Base-by-base conservation (phyloP, 768 basidiomycete genomes). In the Lentinula aciculospora region DNA sequence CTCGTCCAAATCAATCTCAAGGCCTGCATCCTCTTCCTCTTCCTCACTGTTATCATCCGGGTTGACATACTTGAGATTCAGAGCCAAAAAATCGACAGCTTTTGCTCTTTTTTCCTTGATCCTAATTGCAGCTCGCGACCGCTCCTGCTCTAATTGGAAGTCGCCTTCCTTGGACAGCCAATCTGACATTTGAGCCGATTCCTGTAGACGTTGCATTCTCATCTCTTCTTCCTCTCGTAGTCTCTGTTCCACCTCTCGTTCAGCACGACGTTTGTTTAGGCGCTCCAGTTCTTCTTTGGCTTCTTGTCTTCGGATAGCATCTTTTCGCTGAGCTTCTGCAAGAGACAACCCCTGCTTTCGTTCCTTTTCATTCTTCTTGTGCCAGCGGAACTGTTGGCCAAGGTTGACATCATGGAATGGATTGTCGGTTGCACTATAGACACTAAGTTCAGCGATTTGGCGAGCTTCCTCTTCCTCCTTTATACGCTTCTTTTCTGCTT, bases 371-470 rank as follows among this genome's bases (percentile, higher is more conserved):
- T 85, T 83, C 76, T 99, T 99, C 80, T 99, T 99, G 74, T 94
- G 92, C 97, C 97, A 99, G 58, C 90, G 86, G 72, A 99, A 99
- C 69, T 95, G 93, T 68, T 98, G 92, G 21, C 87, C 89, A 31
- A 98, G 86, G 70, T 98, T 98, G 61, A 92, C 87, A 65, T 98
- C 97, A 72, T 97, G 93, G 77, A 98, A 99, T 0, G 97, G 97
- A 67, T 98, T 99, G 78, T 98, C 95, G 12, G 87, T 86, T 47
- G 94, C 92, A 63, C 93, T 94, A 76, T 98, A 98, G 62, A 97
- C 89, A 63, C 94, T 95, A 42, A 98, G 81, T 71, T 98, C 96
- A 9, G 93, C 94, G 15, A 97, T 88, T 64, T 89, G 87, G 27
- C 95, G 86, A 23, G 91, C 88, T 66, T 97, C 94, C 64, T 96